phyloP scores from a whole-genome alignment of 2,329 filamentous ascomycete species.

The Claviceps sp. region DNA sequence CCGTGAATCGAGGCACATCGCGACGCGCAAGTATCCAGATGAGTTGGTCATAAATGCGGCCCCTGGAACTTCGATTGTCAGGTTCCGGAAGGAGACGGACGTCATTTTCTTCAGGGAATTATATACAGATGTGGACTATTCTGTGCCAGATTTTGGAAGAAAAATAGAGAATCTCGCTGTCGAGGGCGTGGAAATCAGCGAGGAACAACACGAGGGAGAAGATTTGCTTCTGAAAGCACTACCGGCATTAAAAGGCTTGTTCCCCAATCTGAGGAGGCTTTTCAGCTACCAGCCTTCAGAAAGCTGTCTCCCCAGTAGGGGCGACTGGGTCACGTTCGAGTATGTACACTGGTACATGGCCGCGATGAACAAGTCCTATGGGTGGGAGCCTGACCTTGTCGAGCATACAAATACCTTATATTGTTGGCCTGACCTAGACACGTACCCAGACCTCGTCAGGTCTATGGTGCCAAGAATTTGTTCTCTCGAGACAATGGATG shows the following conservation, averaged over 20 bases:
- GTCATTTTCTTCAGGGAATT: slow-evolving; percentile 14
- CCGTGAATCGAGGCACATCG: slow-evolving; percentile 22
- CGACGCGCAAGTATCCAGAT: slow-evolving; percentile 18
- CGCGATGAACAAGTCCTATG: slow-evolving; percentile 11
- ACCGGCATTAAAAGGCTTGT: neutral
- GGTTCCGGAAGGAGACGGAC: slow-evolving; percentile 19
- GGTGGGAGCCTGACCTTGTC: slow-evolving; percentile 8
- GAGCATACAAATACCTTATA: slow-evolving; percentile 14
- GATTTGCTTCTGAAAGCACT: neutral
- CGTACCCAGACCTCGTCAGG: slow-evolving; percentile 17
- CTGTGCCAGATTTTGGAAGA: slow-evolving; percentile 15
- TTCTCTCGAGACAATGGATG: neutral
- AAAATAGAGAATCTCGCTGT: slow-evolving; percentile 18
- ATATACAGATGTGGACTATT: neutral
- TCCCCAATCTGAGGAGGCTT: slow-evolving; percentile 15
- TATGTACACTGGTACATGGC: slow-evolving; percentile 14
- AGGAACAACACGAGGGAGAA: neutral
- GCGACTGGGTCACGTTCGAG: slow-evolving; percentile 21
- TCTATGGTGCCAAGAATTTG: slow-evolving; percentile 8
- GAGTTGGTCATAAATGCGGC: slow-evolving; percentile 15
- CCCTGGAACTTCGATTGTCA: slow-evolving; percentile 12
- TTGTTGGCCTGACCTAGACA: slow-evolving; percentile 21
- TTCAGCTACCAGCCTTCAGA: slow-evolving; percentile 8
- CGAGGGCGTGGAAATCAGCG: slow-evolving; percentile 1
- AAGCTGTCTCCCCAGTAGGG: neutral